Conservation (phyloP, 2,329 filamentous ascomycete genomes). For the Chaetomium strumarium region DNA sequence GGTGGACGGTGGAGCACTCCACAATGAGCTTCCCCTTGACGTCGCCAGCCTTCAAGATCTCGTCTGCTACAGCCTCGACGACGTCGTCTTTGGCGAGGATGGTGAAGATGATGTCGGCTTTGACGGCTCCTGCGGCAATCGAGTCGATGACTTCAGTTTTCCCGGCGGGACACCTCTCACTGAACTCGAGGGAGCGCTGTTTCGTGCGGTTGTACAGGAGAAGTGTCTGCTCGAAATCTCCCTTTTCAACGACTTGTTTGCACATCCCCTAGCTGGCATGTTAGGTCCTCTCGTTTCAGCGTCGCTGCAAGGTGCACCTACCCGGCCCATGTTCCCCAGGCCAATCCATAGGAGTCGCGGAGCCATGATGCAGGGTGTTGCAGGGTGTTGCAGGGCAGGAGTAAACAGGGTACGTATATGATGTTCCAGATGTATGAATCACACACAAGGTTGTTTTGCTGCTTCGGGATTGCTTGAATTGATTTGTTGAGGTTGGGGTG, state of each 20-base stretch:
- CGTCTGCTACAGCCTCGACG: conserved; percentile 55
- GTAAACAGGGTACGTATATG: neutral
- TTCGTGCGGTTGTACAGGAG: conserved; percentile 75
- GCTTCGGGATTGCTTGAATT: neutral
- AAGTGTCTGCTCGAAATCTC: conserved; percentile 61
- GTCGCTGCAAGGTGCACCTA: conserved; percentile 35
- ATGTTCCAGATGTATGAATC: neutral
- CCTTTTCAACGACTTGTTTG: conserved; percentile 78
- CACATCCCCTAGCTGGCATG: conserved; percentile 61
- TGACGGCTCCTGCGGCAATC: conserved; percentile 59
- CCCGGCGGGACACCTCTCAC: conserved; percentile 50
- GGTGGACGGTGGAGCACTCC: conserved; percentile 84
- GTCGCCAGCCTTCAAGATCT: conserved; percentile 46
- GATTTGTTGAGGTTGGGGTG: neutral
- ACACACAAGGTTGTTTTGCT: neutral
- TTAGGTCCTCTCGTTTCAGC: neutral
- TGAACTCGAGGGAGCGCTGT: conserved; percentile 58
- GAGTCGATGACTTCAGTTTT: conserved; percentile 60
- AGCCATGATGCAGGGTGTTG: conserved; percentile 38
- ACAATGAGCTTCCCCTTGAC: conserved; percentile 71
- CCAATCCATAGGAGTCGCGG: conserved; percentile 70
- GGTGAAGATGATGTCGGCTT: conserved; percentile 73
- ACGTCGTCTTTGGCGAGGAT: conserved; percentile 75
- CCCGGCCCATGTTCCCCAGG: conserved; percentile 81
- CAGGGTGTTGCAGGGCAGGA: neutral